Base-by-base conservation (phyloP, 176 grass and related monocot species). In the Zea luxurians region DNA sequence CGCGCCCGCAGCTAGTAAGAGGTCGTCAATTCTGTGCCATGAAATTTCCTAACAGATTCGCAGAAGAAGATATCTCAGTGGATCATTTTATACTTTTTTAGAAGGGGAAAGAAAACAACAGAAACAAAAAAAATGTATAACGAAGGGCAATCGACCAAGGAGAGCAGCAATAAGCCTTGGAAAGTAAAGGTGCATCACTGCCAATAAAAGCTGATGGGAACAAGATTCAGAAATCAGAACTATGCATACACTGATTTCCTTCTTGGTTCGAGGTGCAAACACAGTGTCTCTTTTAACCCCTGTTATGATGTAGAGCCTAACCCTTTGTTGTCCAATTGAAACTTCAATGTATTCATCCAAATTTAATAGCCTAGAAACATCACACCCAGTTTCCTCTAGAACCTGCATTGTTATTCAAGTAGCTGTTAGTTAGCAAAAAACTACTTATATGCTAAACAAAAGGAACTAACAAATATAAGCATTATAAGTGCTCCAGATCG, bases 381-480 rank as follows among this genome's bases (percentile, higher is more conserved):
- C 91, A 88, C 90, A 97, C 11, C 95, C 95, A 54, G 95, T 97
- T 90, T 97, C 95, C 70, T 97, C 95, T 75, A 93, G 74, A 70
- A 98, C 95, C 95, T 98, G 83, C 40, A 70, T 71, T 41, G 37
- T 47, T 45, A 64, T 46, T 38, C 38, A 74, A n/a, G 58, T 57
- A 57, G 68, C 71, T 65, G 41, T 71, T 69, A 59, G 8, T 66
- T 66, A 10, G 6, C 5, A 13, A 41, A 66, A 76, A 70, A 64
- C 45, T 53, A 74, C 44, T 74, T 74, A 38, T 10, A 13, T 11
- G 46, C 64, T 66, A 15, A 78, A 53, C 15, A 64, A 10, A 5
- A 66, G 9, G 10, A 55, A 75, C 10, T 61, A 20, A 16, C 6
- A 21, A 59, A 68, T 44, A 74, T 83, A 48, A 64, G 63, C 64